phyloP scores from a whole-genome alignment of 2,329 filamentous ascomycete species.

The Basipetospora chlamydospora region DNA sequence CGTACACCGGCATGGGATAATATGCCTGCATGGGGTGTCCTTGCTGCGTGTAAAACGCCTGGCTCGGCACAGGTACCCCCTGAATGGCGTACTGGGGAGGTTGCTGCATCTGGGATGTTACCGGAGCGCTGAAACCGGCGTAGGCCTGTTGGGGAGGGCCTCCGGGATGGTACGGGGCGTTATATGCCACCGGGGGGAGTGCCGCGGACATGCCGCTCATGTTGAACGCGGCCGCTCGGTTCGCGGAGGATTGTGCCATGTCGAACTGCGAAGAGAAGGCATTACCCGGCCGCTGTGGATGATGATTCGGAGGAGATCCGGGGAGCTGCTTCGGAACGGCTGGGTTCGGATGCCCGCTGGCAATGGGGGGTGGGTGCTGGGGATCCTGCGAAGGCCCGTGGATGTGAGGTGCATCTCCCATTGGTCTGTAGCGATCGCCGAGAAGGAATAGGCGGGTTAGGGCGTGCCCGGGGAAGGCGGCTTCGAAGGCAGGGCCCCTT shows the following conservation, averaged over 20 bases:
- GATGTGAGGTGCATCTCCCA: neutral
- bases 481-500: too few species aligned
- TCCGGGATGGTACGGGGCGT: conserved; percentile 21
- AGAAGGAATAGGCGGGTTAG: too few species aligned
- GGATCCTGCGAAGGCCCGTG: neutral
- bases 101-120: conserved; percentile 23
- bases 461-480: too few species aligned
- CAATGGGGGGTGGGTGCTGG: neutral
- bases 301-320: too few species aligned
- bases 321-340: too few species aligned
- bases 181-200: conserved; percentile 26
- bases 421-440: too few species aligned
- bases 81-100: conserved; percentile 26
- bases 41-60: conserved; percentile 33
- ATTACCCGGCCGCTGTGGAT: conserved; percentile 21
- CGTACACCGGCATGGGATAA: conserved; percentile 24
- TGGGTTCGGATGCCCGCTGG: neutral
- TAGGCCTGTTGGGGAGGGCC: conserved; percentile 18
- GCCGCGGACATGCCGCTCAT: conserved; percentile 29
- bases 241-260: conserved; percentile 17
- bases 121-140: too few species aligned
- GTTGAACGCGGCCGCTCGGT: conserved; percentile 22
- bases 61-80: conserved; percentile 22
- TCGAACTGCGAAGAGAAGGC: conserved; percentile 27
- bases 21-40: conserved; percentile 28